A percentile compares a stretch with the other conserved stretches of the same genome.
Conservation (phyloP, 2,329 filamentous ascomycete genomes). For the Phyllosticta ampelicida region DNA sequence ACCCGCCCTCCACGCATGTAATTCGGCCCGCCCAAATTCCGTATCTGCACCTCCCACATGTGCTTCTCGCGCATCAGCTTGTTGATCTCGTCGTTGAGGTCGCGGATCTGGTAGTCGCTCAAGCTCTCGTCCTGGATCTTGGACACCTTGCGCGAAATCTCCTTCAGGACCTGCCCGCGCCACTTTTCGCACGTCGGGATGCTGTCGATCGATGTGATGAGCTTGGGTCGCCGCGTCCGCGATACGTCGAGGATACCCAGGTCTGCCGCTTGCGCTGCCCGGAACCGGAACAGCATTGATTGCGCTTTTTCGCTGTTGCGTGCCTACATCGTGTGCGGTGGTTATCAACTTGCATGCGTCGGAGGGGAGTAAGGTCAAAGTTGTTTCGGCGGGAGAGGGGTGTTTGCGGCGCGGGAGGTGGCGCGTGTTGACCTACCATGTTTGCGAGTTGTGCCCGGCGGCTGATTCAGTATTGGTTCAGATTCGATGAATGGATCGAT, state of each 20-base stretch:
- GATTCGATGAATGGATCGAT: not conserved
- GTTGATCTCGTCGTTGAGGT: slow-evolving; percentile 99
- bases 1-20: slow-evolving; percentile 65
- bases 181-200: slow-evolving; percentile 92
- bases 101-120: slow-evolving; percentile 94
- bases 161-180: slow-evolving; percentile 94
- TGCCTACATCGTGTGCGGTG: slow-evolving; percentile 47
- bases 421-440: slow-evolving; percentile 4
- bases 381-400: not conserved
- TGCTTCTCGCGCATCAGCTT: slow-evolving; percentile 98
- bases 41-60: slow-evolving; percentile 97
- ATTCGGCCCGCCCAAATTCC: slow-evolving; percentile 91
- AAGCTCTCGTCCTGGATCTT: slow-evolving; percentile 86
- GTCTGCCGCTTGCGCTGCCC: slow-evolving; percentile 91
- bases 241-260: slow-evolving; percentile 91
- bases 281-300: slow-evolving; percentile 99
- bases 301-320: slow-evolving; percentile 98
- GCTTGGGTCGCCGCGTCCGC: slow-evolving; percentile 78
- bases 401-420: not conserved
- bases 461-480: not conserved
- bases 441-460: not conserved
- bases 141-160: slow-evolving; percentile 92
- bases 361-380: not conserved
- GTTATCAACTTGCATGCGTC: not conserved
- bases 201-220: slow-evolving; percentile 74